These are phyloP conservation scores for Fonsecaea nubica DNA, from an alignment of 2,329 filamentous ascomycete species.

Conservation along the genomic window DNA sequence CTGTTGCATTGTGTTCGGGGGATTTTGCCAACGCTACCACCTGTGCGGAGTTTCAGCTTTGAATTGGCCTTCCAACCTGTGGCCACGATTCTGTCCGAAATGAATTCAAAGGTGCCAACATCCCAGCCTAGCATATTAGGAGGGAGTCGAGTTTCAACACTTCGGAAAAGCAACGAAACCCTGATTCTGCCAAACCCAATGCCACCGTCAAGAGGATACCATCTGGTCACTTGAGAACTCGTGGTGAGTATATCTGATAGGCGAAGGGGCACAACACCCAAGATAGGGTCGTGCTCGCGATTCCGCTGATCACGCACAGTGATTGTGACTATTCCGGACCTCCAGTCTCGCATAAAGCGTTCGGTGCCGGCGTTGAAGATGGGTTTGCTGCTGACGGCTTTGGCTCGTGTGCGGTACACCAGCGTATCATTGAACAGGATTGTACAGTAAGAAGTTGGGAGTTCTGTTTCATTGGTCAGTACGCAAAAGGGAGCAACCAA, in stretches of 20 bases:
- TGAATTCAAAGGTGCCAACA: constrained; percentile 91
- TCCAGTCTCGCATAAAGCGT: constrained; percentile 90
- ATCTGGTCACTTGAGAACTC: constrained; percentile 82
- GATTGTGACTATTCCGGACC: constrained; percentile 82
- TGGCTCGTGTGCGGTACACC: constrained; percentile 90
- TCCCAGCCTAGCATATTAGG: constrained; percentile 89
- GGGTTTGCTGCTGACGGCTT: constrained; percentile 90
- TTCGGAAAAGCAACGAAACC: constrained; percentile 88
- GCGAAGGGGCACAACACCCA: constrained; percentile 89
- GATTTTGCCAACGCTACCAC: constrained; percentile 78
- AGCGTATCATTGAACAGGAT: constrained; percentile 58
- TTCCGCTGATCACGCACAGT: constrained; percentile 88
- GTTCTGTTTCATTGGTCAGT: constrained; percentile 47
- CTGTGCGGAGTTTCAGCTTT: constrained; percentile 80
- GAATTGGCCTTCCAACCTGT: constrained; percentile 67
- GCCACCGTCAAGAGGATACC: constrained; percentile 96
- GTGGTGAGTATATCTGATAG: constrained; percentile 87
- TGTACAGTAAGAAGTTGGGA: constrained; percentile 93
- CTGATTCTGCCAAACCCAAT: constrained; percentile 89
- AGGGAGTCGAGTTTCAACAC: constrained; percentile 84
- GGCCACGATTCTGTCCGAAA: constrained; percentile 67
- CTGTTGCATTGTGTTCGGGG: constrained; percentile 67
- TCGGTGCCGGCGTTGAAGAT: constrained; percentile 98
- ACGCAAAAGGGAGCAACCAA: not conserved
- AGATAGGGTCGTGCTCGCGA: constrained; percentile 90